A percentile compares a stretch with the other conserved stretches of the same genome.
These are phyloP conservation scores for Crotalaria pallida DNA, from an alignment of 306 rosid species.

Conservation along the genomic window DNA sequence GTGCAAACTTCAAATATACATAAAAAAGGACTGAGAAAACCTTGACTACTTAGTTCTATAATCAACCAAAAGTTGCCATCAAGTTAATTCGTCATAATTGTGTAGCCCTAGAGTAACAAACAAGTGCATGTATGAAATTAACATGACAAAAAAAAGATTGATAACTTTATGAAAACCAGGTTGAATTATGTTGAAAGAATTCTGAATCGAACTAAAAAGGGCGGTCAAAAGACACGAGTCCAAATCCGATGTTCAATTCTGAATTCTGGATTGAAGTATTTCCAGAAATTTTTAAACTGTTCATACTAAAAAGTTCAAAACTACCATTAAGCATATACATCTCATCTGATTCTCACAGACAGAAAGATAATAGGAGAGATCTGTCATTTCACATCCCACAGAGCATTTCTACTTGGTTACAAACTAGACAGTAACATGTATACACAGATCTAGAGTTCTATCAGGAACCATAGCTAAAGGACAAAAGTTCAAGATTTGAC, in stretches of 20 bases:
- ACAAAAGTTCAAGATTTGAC: neutral
- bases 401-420: neutral
- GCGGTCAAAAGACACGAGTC: too few relatives aligned
- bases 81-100: neutral
- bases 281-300: neutral
- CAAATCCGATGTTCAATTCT: too few relatives aligned
- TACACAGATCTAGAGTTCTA: slow-evolving; percentile 24
- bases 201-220: slow-evolving; percentile 4
- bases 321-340: neutral
- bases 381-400: neutral
- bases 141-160: neutral
- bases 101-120: neutral
- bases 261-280: slow-evolving; percentile 4
- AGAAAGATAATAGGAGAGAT: neutral
- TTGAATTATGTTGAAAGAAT: neutral
- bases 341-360: neutral
- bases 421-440: neutral
- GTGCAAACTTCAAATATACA: neutral
- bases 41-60: neutral
- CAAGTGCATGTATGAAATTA: neutral
- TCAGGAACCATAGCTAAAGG: neutral
- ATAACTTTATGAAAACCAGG: neutral
- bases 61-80: neutral
- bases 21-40: neutral
- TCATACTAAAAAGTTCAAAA: neutral